Evolutionary conservation across 305 asterid genomes (phyloP).

Genomic region (Nicotiana rustica): DNA sequence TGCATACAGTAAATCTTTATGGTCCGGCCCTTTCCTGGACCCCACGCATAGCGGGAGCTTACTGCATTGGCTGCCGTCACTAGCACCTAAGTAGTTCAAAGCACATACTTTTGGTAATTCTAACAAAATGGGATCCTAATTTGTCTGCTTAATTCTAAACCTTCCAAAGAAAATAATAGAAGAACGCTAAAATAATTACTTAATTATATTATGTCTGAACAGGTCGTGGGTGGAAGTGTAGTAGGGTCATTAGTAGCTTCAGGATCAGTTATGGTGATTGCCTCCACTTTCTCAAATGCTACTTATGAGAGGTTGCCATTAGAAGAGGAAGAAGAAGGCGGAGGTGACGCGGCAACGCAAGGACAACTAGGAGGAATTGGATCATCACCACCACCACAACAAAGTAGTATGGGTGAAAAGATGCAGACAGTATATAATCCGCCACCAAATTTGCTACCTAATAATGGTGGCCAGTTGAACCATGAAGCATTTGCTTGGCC

Average conservation of each 20-base stretch:
- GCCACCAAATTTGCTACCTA: constrained; percentile 46
- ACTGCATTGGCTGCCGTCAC: too few relatives aligned
- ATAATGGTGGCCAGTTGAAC: constrained; percentile 52
- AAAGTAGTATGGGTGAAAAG: constrained; percentile 44
- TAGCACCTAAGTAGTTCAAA: too few relatives aligned
- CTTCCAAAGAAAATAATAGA: too few relatives aligned
- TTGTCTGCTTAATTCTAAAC: too few relatives aligned
- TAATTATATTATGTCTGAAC: too few relatives aligned
- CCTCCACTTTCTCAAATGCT: constrained; percentile 49
- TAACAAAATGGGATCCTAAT: too few relatives aligned
- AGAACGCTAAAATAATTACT: too few relatives aligned
- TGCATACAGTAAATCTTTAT: too few relatives aligned
- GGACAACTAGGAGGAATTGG: constrained; percentile 41
- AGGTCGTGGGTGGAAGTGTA: constrained; percentile 56
- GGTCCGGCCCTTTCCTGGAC: too few relatives aligned
- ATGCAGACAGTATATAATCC: constrained; percentile 38
- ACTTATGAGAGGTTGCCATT: constrained; percentile 52
- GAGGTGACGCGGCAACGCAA: neutral
- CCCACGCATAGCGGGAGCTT: too few relatives aligned
- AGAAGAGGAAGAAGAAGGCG: constrained; percentile 44
- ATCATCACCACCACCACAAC: constrained; percentile 40
- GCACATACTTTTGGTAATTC: too few relatives aligned
- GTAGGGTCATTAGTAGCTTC: constrained; percentile 50
- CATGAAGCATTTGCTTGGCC: constrained; percentile 55
- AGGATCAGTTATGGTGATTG: constrained; percentile 53